Base-by-base conservation (phyloP, 2,329 filamentous ascomycete species). In the Microascus cirrosus region DNA sequence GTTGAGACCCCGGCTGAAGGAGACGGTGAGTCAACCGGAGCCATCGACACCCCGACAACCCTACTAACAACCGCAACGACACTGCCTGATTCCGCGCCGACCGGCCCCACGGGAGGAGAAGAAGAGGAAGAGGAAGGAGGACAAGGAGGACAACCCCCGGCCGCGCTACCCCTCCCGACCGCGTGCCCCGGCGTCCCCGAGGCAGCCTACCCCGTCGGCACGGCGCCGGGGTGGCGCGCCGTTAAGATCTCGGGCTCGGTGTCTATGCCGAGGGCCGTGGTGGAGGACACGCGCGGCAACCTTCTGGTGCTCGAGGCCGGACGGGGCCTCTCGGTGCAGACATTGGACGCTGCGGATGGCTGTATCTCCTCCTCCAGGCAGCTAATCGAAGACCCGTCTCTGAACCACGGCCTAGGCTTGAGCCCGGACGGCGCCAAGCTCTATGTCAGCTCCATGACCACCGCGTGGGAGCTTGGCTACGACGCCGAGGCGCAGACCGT, bases 391-490 rank as follows among this genome's bases (percentile, higher is more conserved):
- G 69, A 68, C 52, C 63, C 62, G 20, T 63, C 65, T 36, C 68
- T 74, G 36, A 75, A 73, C 64, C 73, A 74, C 61, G 72, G 71
- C 12, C 66, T 74, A 45, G 66, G 67, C 42, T 64, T 75, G 53
- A 70, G 70, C 0, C 71, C 71, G 1, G 72, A 73, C 56, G 68
- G 72, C 56, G 69, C 61, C 61, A 72, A 68, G 11, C 59, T 75
- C 32, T 73, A 73, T 57, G 72, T 72, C 39, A 71, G 68, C 57
- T 69, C 69, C 45, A 69, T 72, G 63, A 69, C 68, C 18, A 67
- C 69, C 1, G 78, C 78, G 8, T 85, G 75, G 66, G 72, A 76
- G 25, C 86, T 82, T 79, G 68, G 70, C 39, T 87, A 87, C 64
- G 74, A 85, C 65, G 66, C 77, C 10, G 66, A 67, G 6, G 70